These are phyloP conservation scores for Cladosporium sp. DNA, from an alignment of 2,329 filamentous ascomycete species.

Conservation along the genomic window DNA sequence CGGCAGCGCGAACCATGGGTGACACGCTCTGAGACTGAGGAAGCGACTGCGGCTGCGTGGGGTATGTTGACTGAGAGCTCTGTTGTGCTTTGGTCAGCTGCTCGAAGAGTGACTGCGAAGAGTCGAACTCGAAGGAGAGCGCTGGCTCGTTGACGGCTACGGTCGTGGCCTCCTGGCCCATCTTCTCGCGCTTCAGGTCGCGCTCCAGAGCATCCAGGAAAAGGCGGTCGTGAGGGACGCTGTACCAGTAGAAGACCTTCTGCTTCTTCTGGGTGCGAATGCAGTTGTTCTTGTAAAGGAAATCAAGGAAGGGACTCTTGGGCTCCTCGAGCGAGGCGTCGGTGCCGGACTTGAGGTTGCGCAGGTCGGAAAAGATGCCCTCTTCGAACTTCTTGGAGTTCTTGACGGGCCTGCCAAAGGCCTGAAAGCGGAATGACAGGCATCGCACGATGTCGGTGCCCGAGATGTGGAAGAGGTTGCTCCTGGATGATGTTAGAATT, in stretches of 20 bases:
- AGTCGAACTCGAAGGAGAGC: constrained; percentile 97
- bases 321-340: constrained; percentile 97
- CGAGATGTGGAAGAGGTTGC: constrained; percentile 98
- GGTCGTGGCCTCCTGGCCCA: constrained; percentile 96
- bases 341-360: constrained; percentile 96
- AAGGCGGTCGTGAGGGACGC: constrained; percentile 92
- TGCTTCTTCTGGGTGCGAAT: constrained; percentile 99
- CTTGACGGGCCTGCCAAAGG: constrained; percentile 95
- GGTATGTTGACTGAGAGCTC: constrained; percentile 93
- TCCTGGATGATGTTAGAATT: constrained; percentile 49
- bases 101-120: constrained; percentile 96
- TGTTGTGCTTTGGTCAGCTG: constrained; percentile 99
- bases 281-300: constrained; percentile 99
- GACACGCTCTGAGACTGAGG: constrained; percentile 75
- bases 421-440: constrained; percentile 95
- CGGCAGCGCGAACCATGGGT: constrained; percentile 81
- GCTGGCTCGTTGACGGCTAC: constrained; percentile 95
- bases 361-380: constrained; percentile 96
- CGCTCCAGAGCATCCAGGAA: constrained; percentile 97
- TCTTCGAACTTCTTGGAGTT: constrained; percentile 99
- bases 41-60: constrained; percentile 25
- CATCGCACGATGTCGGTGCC: constrained; percentile 98
- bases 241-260: constrained; percentile 99
- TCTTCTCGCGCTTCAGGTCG: constrained; percentile 98
- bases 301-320: constrained; percentile 96